A percentile compares a stretch with the other conserved stretches of the same genome.
phyloP scores from a whole-genome alignment of 73 alveolate species.

The Paramecium sonneborni region DNA sequence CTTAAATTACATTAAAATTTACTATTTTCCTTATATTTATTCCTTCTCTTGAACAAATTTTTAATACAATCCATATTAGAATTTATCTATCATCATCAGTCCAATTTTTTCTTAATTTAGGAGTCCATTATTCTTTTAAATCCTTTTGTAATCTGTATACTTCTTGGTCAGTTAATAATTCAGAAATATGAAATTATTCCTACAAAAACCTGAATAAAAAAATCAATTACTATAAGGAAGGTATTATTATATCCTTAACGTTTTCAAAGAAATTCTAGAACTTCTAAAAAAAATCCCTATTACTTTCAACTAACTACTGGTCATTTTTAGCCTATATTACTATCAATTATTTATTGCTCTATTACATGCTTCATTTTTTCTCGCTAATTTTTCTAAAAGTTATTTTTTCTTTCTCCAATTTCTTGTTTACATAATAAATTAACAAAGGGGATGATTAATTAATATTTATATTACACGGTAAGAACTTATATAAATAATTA shows the following conservation, averaged over 20 bases:
- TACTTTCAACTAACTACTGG: conserved; percentile 33
- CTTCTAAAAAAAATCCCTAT: not conserved
- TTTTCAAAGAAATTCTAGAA: not conserved
- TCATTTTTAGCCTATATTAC: not conserved
- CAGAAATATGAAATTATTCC: not conserved
- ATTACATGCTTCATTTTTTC: not conserved
- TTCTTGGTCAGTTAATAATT: not conserved
- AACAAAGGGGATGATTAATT: not conserved
- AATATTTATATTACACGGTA: not conserved
- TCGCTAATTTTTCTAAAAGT: not conserved
- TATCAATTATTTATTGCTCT: not conserved
- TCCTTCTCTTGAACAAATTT: not conserved
- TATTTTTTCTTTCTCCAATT: conserved; percentile 5
- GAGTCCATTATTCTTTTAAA: not conserved
- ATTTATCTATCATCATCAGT: not conserved
- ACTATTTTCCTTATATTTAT: not conserved
- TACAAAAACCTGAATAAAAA: conserved; percentile 6
- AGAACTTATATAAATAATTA: not conserved
- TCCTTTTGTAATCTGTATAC: not conserved
- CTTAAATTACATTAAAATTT: not conserved
- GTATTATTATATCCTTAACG: not conserved
- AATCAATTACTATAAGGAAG: not conserved
- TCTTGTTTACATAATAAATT: not conserved
- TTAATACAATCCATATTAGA: not conserved
- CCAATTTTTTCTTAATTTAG: conserved; percentile 23